phyloP scores from a whole-genome alignment of 2,329 filamentous ascomycete species.

The Scortechinia acanthostroma region DNA sequence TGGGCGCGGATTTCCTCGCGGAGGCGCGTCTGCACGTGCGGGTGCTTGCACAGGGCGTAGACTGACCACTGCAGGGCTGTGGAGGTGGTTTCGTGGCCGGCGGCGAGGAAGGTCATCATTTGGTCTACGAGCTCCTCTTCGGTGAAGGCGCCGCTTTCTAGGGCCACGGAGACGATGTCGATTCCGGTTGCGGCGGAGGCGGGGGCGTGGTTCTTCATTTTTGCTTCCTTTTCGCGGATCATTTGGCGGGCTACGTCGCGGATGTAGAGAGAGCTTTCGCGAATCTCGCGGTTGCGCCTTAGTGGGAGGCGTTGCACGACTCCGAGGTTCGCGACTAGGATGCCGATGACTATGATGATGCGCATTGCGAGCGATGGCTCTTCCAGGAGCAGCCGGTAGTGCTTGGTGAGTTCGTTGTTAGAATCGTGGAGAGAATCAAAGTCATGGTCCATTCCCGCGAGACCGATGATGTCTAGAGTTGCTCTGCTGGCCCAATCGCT shows the following conservation, averaged over 20 bases:
- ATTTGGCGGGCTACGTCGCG: slow-evolving; percentile 61
- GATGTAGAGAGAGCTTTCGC: slow-evolving; percentile 45
- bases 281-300: slow-evolving; percentile 61
- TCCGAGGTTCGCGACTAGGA: slow-evolving; percentile 16
- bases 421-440: slow-evolving; percentile 61
- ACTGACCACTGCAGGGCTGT: slow-evolving; percentile 70
- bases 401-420: slow-evolving; percentile 45
- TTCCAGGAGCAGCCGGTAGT: slow-evolving; percentile 47
- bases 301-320: slow-evolving; percentile 68
- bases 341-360: slow-evolving; percentile 53
- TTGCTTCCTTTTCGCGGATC: slow-evolving; percentile 62
- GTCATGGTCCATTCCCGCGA: slow-evolving; percentile 65
- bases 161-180: slow-evolving; percentile 76
- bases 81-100: slow-evolving; percentile 75
- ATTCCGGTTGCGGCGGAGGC: slow-evolving; percentile 40
- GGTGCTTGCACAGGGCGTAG: slow-evolving; percentile 62
- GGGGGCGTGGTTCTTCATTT: slow-evolving; percentile 28
- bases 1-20: slow-evolving; percentile 59
- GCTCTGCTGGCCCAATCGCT: slow-evolving; percentile 57
- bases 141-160: slow-evolving; percentile 68
- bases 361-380: slow-evolving; percentile 41
- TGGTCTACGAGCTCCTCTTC: slow-evolving; percentile 81
- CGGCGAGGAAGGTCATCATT: slow-evolving; percentile 82
- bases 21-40: slow-evolving; percentile 57
- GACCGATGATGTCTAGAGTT: slow-evolving; percentile 70